Evolutionary conservation across 23 red algal species (phyloP), one percentile per base, ranked within the genome.

Genomic region (Porphyridium purpureum): DNA sequence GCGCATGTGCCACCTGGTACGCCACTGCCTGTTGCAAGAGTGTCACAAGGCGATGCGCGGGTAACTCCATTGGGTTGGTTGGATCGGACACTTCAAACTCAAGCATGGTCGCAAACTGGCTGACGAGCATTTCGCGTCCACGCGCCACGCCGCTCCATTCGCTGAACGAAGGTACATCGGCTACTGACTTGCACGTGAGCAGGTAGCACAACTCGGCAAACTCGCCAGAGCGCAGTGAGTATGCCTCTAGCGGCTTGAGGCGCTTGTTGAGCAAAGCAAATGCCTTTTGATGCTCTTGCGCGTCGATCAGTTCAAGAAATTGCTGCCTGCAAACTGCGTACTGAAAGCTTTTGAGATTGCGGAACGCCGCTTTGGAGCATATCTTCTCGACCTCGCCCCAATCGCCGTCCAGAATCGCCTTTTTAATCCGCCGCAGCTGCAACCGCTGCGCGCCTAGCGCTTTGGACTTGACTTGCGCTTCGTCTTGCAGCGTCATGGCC

Each of bases 131-230:
- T n/a, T 77, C 67, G 3, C 90, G 59, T 11, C 56, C 66, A 4
- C 64, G 50, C 15, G 62, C 49, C 19, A 65, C 64, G 3, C 90
- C 90, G 33, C 74, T 76, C 90, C 90, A 98, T 7, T 98, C 67
- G 20, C 64, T 50, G 30, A 80, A 83, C 2, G 72, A 58, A 28
- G 56, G 62, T n/a, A 70, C 78, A 29, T 98, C 90, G 28, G 59
- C 61, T 22, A 98, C 90, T 15, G 69, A 77, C 47, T 98, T 85
- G 79, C 90, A 98, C 21, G 90, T 86, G 50, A 98, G 79, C 5
- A 98, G 80, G 55, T 98, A 98, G 57, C 79, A 86, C 35, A 98
- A 56, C 42, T 98, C 79, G 24, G 72, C 74, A 38, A 98, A 98
- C 46, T 86, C 90, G 24, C 64, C 79, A 25, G 62, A 9, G 19